Base-by-base conservation (phyloP, 2,329 filamentous ascomycete genomes). In the Colletotrichum orbiculare region DNA sequence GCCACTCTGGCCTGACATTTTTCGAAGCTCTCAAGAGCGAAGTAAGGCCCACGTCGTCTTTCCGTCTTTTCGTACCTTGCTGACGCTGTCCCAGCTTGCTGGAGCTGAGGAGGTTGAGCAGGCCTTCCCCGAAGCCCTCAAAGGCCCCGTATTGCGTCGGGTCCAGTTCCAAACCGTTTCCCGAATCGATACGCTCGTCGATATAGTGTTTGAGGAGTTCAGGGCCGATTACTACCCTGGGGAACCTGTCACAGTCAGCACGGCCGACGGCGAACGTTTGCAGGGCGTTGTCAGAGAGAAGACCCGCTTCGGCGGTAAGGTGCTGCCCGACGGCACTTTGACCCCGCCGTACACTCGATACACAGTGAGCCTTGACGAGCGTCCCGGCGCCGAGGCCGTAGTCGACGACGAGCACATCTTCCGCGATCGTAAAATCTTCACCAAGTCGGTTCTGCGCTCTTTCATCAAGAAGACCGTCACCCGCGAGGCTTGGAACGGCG, bases 401-500 rank as follows among this genome's bases (percentile, higher is more conserved):
- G 85, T 96, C 15, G 91, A 94, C 70, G 91, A 93, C 76, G 83
- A 91, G 54, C 91, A 97, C 73, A 90, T 98, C 61, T 90, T 87
- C 68, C 91, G 96, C 67, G 94, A 97, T 74, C 89, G 94, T 56
- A 97, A 95, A 72, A 87, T 93, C 50, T 99, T 98, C 75, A 97
- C 95, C 35, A 98, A 99, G 78, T 90, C 94, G 53, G 94, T 97
- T 76, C 83, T 99, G 45, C 89, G 95, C 39, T 93, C 94, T 6
- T 99, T 97, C 70, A 92, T 99, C 69, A 97, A 97, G 75, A 94
- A 96, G 77, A 96, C 94, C 0, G 91, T 97, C n/a, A 91, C 90
- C 2, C 85, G 95, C 67, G 96, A 98, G 73, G 88, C 93, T 4
- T 98, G 94, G 93, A 95, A 89, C 66, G 95, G 95, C n/a, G 96